Percentiles rank a stretch among this genome's conserved stretches.
These are phyloP conservation scores for Botrytis tulipae DNA, from an alignment of 2,329 filamentous ascomycete genomes.

Conservation along the genomic window DNA sequence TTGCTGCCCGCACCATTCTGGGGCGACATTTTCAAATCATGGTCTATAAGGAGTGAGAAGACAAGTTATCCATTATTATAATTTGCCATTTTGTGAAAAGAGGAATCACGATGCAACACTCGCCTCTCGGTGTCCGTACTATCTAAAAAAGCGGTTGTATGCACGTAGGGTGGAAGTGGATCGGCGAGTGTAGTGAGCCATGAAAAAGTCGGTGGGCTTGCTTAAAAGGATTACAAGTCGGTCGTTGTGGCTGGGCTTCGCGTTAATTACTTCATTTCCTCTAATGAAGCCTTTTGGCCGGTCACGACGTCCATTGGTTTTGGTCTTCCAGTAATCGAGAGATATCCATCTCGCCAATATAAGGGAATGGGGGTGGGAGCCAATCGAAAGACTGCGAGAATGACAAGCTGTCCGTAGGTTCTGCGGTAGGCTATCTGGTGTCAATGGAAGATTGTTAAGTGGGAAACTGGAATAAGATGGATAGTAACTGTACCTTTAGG, in stretches of 20 bases:
- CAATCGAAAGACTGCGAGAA: constrained; percentile 47
- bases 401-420: constrained; percentile 39
- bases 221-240: background rate
- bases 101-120: background rate
- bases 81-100: background rate
- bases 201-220: background rate
- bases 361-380: constrained; percentile 44
- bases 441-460: constrained; percentile 28
- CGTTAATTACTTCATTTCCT: background rate
- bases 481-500: constrained; percentile 32
- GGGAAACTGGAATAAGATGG: constrained; percentile 21
- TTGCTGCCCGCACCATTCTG: background rate
- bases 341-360: constrained; percentile 59
- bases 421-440: constrained; percentile 25
- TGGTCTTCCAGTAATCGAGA: constrained; percentile 46
- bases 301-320: background rate
- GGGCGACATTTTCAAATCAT: background rate
- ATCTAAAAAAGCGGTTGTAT: background rate
- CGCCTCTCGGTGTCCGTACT: background rate
- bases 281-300: background rate
- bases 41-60: background rate
- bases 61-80: background rate
- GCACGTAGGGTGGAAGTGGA: background rate
- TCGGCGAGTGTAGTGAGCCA: background rate
- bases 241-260: background rate